Evolutionary conservation across 192 early-diverging fungal species (phyloP), one percentile per base, ranked within the genome.

Genomic region (Umbelopsis sp.): DNA sequence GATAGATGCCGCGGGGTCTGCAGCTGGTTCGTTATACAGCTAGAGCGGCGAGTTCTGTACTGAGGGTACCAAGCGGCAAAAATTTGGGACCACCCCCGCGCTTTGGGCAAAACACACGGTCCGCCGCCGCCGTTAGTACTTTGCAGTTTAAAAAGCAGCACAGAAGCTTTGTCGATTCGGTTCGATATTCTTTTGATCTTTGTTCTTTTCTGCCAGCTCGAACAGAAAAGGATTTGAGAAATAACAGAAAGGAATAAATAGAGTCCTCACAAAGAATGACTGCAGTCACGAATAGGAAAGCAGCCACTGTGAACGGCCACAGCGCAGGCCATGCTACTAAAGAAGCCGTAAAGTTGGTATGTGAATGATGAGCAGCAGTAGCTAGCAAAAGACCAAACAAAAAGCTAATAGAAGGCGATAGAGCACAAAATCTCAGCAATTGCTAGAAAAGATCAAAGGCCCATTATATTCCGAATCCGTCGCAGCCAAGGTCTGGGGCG

Each of bases 391-490:
- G 49, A 51, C 49, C 49, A 51, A 51, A 51, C 49, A 51, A 21
- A 51, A 51, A 51, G 49, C 49, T 51, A 51, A 51, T 51, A 51
- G 49, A n/a, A 7, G 49, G 11, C 21, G 49, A 51, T 51, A 51
- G 49, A 51, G 49, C 49, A 21, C 49, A 51, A 51, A 51, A 51
- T 51, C 49, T 51, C 49, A 51, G 49, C 49, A 51, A 51, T 51
- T 51, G 49, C 49, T 51, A 51, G 49, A 51, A 51, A 51, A 51
- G 49, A 51, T 51, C 49, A 51, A 51, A n/a, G 49, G 49, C 49
- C 49, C 49, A 51, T 51, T 51, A 51, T 51, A 51, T 51, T 51
- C 49, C 49, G 49, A 51, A 51, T 51, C 49, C 17, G 49, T 51
- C 49, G 49, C 11, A 51, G 49, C 49, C 49, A 51, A 51, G 49